phyloP scores from a whole-genome alignment of 2,329 filamentous ascomycete genomes.

The Hypoxylon sp. region DNA sequence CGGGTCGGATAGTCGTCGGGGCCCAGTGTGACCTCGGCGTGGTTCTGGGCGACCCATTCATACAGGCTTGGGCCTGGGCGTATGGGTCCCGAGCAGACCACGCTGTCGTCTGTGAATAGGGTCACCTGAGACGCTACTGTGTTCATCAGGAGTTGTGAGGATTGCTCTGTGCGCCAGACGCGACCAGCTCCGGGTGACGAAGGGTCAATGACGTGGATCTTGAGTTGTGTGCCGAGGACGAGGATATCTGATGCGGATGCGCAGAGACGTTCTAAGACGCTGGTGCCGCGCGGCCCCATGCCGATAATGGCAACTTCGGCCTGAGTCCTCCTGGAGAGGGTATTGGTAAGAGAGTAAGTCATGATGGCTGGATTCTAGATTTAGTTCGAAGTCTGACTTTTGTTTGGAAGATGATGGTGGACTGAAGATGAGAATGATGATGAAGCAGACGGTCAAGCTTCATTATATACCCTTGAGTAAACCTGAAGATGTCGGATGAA shows the following conservation, averaged over 20 bases:
- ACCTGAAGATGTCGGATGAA: background rate
- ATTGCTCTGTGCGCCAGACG: constrained; percentile 35
- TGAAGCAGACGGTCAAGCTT: background rate
- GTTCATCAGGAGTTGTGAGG: constrained; percentile 37
- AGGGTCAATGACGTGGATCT: constrained; percentile 28
- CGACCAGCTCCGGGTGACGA: constrained; percentile 24
- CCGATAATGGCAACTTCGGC: constrained; percentile 28
- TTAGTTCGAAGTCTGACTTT: background rate
- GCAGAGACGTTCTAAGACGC: constrained; percentile 33
- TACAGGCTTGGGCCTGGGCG: constrained; percentile 27
- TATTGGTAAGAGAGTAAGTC: background rate
- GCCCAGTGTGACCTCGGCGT: constrained; percentile 6
- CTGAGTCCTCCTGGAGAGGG: background rate
- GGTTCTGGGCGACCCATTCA: constrained; percentile 12
- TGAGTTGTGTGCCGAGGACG: constrained; percentile 14
- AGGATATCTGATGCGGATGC: constrained; percentile 33
- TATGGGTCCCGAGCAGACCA: constrained; percentile 32
- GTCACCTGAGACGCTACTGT: constrained; percentile 38
- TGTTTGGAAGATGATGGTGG: background rate
- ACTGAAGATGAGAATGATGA: background rate
- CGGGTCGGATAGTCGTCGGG: constrained; percentile 38
- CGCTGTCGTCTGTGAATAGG: constrained; percentile 36
- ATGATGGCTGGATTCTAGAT: background rate
- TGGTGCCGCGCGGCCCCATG: constrained; percentile 35
- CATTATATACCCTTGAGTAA: background rate